Percentiles rank a stretch among this genome's conserved stretches.
Evolutionary conservation across 1,284 basidiomycete genomes (phyloP).

Genomic region (Pseudozyma hubeiensis): DNA sequence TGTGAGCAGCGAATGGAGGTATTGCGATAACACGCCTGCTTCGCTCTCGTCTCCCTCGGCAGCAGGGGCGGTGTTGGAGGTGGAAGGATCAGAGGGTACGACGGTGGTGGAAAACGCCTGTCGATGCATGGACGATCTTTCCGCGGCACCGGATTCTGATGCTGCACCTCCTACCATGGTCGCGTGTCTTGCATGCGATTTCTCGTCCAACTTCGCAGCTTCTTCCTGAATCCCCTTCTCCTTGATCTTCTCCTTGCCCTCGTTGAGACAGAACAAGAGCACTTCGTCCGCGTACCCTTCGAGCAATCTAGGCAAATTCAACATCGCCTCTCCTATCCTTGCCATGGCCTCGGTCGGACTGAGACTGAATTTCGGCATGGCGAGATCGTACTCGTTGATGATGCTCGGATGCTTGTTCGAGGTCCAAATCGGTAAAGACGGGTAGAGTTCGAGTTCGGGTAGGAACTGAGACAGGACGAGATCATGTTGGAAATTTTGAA

Average conservation of each 20-base stretch:
- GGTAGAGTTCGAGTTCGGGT: conserved; percentile 79
- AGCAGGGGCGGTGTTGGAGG: conserved; percentile 35
- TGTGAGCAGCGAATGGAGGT: conserved; percentile 80
- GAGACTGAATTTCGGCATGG: conserved; percentile 91
- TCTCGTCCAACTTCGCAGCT: conserved; percentile 69
- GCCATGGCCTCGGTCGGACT: conserved; percentile 89
- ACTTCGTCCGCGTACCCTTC: conserved; percentile 93
- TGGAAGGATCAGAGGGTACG: conserved; percentile 67
- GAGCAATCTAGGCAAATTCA: conserved; percentile 91
- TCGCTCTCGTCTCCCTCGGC: conserved; percentile 47
- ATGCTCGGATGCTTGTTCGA: conserved; percentile 44
- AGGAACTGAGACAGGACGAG: conserved; percentile 87
- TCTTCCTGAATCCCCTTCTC: conserved; percentile 56
- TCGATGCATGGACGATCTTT: conserved; percentile 41
- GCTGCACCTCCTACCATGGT: conserved; percentile 6
- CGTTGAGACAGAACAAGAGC: conserved; percentile 75
- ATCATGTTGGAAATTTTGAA: conserved; percentile 81
- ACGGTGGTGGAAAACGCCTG: conserved; percentile 35
- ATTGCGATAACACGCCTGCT: conserved; percentile 76
- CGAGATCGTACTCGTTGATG: conserved; percentile 74
- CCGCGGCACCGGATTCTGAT: not conserved
- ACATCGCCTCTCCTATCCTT: conserved; percentile 87
- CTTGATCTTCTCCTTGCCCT: not conserved
- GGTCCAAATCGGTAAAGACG: conserved; percentile 78
- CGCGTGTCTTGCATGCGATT: conserved; percentile 13